Conservation (phyloP, 345 rosid species). For the Geranium brycei region DNA sequence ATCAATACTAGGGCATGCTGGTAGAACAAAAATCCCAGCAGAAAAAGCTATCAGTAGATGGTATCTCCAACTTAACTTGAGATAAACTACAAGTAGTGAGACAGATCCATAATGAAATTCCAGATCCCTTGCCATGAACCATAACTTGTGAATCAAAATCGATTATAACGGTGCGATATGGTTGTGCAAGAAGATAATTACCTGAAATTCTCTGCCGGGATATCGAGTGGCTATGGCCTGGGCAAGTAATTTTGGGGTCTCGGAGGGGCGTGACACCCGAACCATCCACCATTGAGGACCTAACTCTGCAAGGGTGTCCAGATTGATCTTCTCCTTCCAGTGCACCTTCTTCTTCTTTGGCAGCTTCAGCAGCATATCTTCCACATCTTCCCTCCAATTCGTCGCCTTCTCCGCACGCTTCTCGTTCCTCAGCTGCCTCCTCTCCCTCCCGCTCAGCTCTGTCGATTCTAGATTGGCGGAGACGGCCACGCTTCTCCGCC, state of each 20-base stretch:
- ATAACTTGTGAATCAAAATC: background rate
- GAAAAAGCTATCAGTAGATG: background rate
- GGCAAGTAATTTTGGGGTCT: conserved; percentile 51
- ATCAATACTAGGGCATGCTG: background rate
- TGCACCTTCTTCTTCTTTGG: conserved; percentile 47
- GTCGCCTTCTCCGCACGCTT: conserved; percentile 50
- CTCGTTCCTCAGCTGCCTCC: conserved; percentile 70
- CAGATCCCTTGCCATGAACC: background rate
- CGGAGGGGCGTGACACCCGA: conserved; percentile 42
- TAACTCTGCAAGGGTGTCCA: conserved; percentile 46
- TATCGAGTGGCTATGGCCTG: conserved; percentile 37
- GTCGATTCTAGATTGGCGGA: conserved; percentile 34
- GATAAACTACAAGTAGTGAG: background rate
- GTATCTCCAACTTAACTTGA: background rate
- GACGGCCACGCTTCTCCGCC: conserved; percentile 13
- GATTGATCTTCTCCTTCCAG: conserved; percentile 54
- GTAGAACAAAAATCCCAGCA: background rate
- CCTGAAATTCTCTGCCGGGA: conserved; percentile 62
- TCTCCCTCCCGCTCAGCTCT: conserved; percentile 36
- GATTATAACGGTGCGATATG: background rate
- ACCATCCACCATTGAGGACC: conserved; percentile 88
- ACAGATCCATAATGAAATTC: background rate
- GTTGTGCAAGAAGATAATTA: conserved; percentile 1
- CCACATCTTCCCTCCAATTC: conserved; percentile 79
- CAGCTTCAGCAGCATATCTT: conserved; percentile 54